Percentiles rank a stretch among this genome's conserved stretches.
Conservation (phyloP, 139 green algal genomes). For the Haematococcus sp. region DNA sequence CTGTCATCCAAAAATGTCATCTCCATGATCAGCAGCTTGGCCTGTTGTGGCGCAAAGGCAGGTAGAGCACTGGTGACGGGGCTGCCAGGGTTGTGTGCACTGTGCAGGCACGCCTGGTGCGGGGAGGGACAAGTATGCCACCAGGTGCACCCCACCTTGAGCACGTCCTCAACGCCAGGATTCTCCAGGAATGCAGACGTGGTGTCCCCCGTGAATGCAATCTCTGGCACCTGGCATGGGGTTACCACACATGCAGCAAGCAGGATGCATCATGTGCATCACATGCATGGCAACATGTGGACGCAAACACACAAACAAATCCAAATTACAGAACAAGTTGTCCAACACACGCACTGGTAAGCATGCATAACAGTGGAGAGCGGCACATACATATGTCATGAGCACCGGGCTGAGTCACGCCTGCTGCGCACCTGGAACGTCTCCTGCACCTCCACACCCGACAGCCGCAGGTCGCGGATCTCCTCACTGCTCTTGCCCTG, state of each 20-base stretch:
- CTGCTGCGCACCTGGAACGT: not conserved
- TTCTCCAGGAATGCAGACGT: slow-evolving; percentile 58
- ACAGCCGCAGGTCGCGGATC: slow-evolving; percentile 40
- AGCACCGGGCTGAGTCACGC: not conserved
- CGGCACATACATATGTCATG: not conserved
- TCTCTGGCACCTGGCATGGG: slow-evolving; percentile 56
- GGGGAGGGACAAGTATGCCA: no score
- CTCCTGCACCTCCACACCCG: slow-evolving; percentile 38
- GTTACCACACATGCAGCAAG: not conserved
- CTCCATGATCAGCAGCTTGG: slow-evolving; percentile 74
- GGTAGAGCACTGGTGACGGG: no score
- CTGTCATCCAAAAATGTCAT: slow-evolving; percentile 70
- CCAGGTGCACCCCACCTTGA: slow-evolving; percentile 20
- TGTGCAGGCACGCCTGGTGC: no score
- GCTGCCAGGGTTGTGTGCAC: no score
- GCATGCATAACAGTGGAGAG: no score
- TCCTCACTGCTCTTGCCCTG: slow-evolving; percentile 41
- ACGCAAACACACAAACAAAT: not conserved
- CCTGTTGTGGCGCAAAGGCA: no score
- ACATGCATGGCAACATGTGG: not conserved
- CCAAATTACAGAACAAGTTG: not conserved
- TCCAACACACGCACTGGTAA: no score
- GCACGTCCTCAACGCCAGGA: slow-evolving; percentile 29
- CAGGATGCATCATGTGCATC: not conserved
- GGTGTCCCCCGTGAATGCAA: slow-evolving; percentile 88